Percentiles rank a stretch among this genome's conserved stretches.
phyloP scores from a whole-genome alignment of 2,329 filamentous ascomycete genomes.

The Fusarium armeniacum region DNA sequence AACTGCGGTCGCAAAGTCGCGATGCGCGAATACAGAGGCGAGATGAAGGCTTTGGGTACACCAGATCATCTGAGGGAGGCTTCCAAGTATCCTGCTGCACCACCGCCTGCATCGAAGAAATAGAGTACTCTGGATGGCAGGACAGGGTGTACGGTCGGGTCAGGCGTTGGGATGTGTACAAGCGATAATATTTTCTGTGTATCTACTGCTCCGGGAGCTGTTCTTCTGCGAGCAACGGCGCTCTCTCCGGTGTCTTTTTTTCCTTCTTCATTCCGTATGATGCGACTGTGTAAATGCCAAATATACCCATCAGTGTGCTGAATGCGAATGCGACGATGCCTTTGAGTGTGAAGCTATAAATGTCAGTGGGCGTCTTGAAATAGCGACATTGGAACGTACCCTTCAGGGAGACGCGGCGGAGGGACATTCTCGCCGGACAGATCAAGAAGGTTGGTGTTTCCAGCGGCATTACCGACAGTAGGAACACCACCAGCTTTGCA shows the following conservation, averaged over 20 bases:
- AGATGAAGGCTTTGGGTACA: constrained; percentile 45
- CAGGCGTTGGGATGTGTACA: constrained; percentile 15
- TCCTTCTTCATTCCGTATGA: constrained; percentile 68
- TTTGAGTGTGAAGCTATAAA: constrained; percentile 71
- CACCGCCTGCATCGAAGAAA: constrained; percentile 16
- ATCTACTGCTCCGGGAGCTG: constrained; percentile 15
- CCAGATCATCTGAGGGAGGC: constrained; percentile 48
- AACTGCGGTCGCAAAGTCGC: constrained; percentile 50
- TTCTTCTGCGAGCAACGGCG: constrained; percentile 41
- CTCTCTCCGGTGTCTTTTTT: constrained; percentile 41
- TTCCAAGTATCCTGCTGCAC: constrained; percentile 43
- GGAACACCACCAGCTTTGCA: constrained; percentile 68
- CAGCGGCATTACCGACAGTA: constrained; percentile 79
- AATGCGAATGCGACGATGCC: constrained; percentile 83
- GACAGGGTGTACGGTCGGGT: not conserved
- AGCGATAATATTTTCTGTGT: constrained; percentile 18
- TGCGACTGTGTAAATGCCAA: constrained; percentile 76
- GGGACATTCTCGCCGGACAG: constrained; percentile 71
- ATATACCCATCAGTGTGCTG: constrained; percentile 75
- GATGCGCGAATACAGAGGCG: constrained; percentile 20
- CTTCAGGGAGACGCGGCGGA: constrained; percentile 70
- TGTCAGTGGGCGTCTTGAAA: constrained; percentile 5
- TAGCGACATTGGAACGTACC: constrained; percentile 58
- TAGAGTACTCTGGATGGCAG: not conserved
- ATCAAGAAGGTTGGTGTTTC: constrained; percentile 76